These are phyloP conservation scores for Schizonepeta tenuifolia DNA, from an alignment of 257 asterid species.

Conservation along the genomic window DNA sequence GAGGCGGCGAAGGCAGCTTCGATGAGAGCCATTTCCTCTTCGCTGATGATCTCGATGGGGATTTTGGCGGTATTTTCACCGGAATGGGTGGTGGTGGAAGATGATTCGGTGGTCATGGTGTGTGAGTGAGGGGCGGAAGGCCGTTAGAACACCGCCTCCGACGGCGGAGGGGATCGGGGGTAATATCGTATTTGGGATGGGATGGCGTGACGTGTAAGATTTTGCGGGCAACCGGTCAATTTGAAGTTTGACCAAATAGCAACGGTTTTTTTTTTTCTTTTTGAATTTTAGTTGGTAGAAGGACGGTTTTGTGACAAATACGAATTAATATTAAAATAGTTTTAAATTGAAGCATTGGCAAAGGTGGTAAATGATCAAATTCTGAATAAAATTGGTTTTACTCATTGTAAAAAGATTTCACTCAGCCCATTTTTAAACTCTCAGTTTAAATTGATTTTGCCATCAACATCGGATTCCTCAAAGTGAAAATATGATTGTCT, in stretches of 20 bases:
- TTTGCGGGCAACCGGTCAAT: not conserved
- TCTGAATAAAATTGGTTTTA: too few species aligned
- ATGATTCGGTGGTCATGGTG: constrained; percentile 48
- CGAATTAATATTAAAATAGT: too few species aligned
- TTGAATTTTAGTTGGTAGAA: too few species aligned
- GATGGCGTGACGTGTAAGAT: constrained; percentile 11
- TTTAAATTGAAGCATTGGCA: too few species aligned
- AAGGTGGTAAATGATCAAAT: too few species aligned
- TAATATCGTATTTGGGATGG: not conserved
- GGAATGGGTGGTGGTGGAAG: constrained; percentile 23
- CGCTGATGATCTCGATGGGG: constrained; percentile 68
- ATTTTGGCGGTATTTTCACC: constrained; percentile 33
- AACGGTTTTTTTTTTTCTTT: not conserved
- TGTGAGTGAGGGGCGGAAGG: constrained; percentile 27
- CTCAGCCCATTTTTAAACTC: too few species aligned
- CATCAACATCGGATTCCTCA: too few species aligned
- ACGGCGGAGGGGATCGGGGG: constrained; percentile 31
- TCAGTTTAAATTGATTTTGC: too few species aligned
- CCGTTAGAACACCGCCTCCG: constrained; percentile 36
- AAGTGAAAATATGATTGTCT: too few species aligned
- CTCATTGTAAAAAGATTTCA: too few species aligned
- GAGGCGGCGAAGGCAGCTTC: constrained; percentile 72
- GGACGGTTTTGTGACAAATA: too few species aligned
- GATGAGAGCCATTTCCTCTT: constrained; percentile 81
- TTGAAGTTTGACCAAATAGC: not conserved